A percentile compares a stretch with the other conserved stretches of the same genome.
phyloP scores from a whole-genome alignment of 2,329 filamentous ascomycete species.

The Colletotrichum camelliae region DNA sequence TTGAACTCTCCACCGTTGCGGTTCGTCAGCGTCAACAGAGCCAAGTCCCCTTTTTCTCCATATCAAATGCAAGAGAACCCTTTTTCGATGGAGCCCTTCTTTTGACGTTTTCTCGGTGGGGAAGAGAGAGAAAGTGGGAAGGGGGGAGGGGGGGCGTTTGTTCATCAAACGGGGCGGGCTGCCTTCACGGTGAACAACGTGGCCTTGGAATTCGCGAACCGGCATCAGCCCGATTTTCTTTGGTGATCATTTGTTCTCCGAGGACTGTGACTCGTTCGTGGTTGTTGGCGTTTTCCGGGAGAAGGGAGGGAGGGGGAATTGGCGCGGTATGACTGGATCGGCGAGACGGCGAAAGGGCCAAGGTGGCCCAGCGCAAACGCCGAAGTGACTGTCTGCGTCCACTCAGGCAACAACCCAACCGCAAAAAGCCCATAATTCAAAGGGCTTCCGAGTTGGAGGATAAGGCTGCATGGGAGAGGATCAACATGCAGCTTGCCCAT shows the following conservation, averaged over 20 bases:
- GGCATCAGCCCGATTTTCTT: not conserved
- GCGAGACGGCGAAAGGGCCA: not conserved
- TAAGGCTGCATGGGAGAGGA: conserved; percentile 20
- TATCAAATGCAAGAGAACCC: not conserved
- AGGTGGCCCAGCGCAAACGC: not conserved
- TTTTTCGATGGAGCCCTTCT: not conserved
- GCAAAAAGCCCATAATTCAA: not conserved
- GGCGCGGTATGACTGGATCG: not conserved
- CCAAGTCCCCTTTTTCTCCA: not conserved
- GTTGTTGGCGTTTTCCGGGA: not conserved
- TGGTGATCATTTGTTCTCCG: not conserved
- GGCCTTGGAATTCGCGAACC: not conserved
- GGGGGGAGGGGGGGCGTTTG: not conserved
- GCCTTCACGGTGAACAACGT: not conserved
- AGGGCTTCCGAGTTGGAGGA: conserved; percentile 3
- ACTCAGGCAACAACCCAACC: not conserved
- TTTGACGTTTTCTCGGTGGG: not conserved
- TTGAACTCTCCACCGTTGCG: not conserved
- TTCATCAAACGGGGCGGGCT: not conserved
- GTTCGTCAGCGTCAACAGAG: conserved; percentile 3
- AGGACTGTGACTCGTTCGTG: not conserved
- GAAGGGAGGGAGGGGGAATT: not conserved
- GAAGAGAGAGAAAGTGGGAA: not conserved
- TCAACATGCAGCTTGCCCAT: conserved; percentile 10
- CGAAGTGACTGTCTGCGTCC: not conserved